Conservation (phyloP, 2,329 filamentous ascomycete species). For the Microthyrium microscopicum region DNA sequence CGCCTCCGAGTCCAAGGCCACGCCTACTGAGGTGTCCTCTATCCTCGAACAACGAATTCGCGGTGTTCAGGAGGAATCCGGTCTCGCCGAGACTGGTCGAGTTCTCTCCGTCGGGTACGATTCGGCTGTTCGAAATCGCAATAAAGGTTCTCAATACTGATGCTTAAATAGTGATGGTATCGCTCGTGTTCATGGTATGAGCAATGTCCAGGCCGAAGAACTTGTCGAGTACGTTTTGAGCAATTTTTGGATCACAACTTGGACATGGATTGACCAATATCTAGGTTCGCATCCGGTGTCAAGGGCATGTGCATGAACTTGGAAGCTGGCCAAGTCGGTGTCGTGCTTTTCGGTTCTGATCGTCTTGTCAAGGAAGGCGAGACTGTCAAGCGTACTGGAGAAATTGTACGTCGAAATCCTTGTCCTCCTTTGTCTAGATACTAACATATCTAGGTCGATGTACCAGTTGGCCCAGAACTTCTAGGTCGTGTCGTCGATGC, state of each 20-base stretch:
- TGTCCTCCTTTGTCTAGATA: background rate
- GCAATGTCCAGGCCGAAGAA: slow-evolving; percentile 99
- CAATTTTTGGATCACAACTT: slow-evolving; percentile 11
- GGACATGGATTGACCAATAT: slow-evolving; percentile 11
- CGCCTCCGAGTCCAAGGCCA: slow-evolving; percentile 82
- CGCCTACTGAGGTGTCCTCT: slow-evolving; percentile 95
- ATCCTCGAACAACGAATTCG: slow-evolving; percentile 99
- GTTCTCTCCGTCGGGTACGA: slow-evolving; percentile 93
- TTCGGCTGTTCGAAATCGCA: slow-evolving; percentile 14
- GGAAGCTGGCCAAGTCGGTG: slow-evolving; percentile 99
- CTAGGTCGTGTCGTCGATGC: slow-evolving; percentile 97
- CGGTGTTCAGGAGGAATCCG: slow-evolving; percentile 92
- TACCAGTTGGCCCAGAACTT: slow-evolving; percentile 81
- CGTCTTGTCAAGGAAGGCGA: slow-evolving; percentile 99
- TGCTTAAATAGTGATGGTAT: slow-evolving; percentile 79
- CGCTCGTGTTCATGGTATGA: slow-evolving; percentile 98
- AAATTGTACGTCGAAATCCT: slow-evolving; percentile 60
- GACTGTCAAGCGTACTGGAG: slow-evolving; percentile 97
- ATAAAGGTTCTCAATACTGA: slow-evolving; percentile 8
- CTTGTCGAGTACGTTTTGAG: slow-evolving; percentile 77
- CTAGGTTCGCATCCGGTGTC: slow-evolving; percentile 94
- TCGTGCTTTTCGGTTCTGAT: slow-evolving; percentile 99
- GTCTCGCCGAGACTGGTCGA: slow-evolving; percentile 94
- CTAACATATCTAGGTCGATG: slow-evolving; percentile 56
- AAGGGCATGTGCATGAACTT: slow-evolving; percentile 99